Percentiles rank a stretch among this genome's conserved stretches.
Conservation (phyloP, 78 protist species). For the Dictyostelium brefeldianum region DNA sequence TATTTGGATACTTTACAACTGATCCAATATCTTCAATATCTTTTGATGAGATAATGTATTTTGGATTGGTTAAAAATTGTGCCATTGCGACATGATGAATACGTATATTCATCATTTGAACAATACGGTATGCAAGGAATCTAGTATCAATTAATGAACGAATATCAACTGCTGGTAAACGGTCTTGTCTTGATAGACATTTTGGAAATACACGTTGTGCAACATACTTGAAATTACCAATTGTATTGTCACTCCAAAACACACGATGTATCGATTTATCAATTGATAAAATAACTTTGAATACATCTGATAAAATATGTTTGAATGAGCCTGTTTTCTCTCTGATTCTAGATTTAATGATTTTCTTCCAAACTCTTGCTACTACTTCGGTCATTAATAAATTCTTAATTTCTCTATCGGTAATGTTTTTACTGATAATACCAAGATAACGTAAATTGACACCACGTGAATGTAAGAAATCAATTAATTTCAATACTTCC, state of each 20-base stretch:
- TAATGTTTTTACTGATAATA: not conserved
- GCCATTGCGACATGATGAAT: conserved; percentile 24
- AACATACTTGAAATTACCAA: conserved; percentile 42
- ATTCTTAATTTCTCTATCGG: not conserved
- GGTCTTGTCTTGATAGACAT: conserved; percentile 21
- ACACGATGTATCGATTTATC: conserved; percentile 11
- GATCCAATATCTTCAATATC: conserved; percentile 66
- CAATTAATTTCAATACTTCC: conserved; percentile 18
- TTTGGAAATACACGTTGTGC: conserved; percentile 49
- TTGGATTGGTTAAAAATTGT: conserved; percentile 55
- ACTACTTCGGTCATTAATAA: conserved; percentile 37
- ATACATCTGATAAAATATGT: conserved; percentile 2
- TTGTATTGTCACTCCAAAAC: conserved; percentile 15
- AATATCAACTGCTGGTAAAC: not conserved
- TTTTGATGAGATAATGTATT: conserved; percentile 18
- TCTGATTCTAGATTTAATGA: conserved; percentile 29
- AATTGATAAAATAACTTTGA: conserved; percentile 11
- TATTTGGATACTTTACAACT: conserved; percentile 39
- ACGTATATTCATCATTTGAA: conserved; percentile 51
- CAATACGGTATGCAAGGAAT: conserved; percentile 18
- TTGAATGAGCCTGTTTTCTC: conserved; percentile 44
- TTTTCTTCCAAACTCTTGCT: conserved; percentile 69
- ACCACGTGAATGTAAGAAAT: conserved; percentile 48
- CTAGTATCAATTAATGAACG: conserved; percentile 21
- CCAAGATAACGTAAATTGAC: conserved; percentile 74